Evolutionary conservation across 2,329 filamentous ascomycete genomes (phyloP).

Genomic region (Colletotrichum lini): DNA sequence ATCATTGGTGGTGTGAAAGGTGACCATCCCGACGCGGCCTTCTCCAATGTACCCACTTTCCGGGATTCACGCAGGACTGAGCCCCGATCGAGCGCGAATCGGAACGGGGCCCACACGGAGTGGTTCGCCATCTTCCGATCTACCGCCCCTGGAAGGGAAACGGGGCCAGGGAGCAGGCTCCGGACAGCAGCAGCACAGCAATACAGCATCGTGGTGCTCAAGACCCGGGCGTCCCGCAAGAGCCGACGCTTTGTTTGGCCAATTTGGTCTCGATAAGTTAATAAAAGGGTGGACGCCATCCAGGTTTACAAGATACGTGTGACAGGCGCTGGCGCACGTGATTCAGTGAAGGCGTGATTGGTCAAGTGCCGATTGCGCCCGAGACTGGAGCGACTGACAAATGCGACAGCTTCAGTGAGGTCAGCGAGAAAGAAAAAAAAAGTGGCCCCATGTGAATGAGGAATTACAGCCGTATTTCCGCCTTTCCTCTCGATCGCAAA

Average conservation of each 20-base stretch:
- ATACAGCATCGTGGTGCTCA: neutral
- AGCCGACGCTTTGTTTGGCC: neutral
- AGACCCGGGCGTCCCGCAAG: no score
- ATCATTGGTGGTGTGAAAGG: no score
- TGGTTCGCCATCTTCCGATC: neutral
- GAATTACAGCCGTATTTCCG: constrained; percentile 10
- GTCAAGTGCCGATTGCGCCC: constrained; percentile 13
- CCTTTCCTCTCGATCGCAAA: constrained; percentile 14
- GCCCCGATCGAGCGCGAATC: neutral
- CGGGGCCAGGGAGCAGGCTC: neutral
- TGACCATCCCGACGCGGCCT: neutral
- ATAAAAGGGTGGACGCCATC: no score
- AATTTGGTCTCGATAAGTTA: neutral
- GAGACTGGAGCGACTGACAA: constrained; percentile 39
- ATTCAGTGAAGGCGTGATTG: constrained; percentile 35
- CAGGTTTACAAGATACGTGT: neutral
- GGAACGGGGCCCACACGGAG: neutral
- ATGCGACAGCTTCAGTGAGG: constrained; percentile 37
- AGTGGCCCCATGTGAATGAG: constrained; percentile 35
- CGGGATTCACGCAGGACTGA: neutral
- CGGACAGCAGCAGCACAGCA: neutral
- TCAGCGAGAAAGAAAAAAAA: constrained; percentile 38
- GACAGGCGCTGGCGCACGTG: constrained; percentile 20
- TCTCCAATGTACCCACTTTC: neutral
- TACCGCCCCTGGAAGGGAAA: neutral